Conservation (phyloP, 2,329 filamentous ascomycete genomes). For the Onygenales sp. region DNA sequence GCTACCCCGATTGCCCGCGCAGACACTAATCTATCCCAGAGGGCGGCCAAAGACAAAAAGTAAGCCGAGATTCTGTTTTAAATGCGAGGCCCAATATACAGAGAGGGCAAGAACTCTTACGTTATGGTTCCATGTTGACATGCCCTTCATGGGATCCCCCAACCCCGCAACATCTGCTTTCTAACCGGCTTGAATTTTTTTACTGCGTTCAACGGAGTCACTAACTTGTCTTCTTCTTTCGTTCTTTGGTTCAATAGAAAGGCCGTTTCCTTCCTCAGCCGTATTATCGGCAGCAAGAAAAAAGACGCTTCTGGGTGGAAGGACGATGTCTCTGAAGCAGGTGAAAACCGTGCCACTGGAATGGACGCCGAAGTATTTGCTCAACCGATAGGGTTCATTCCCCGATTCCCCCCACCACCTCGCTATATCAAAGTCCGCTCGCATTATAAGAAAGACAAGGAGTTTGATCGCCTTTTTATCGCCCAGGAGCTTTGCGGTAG, state of each 20-base stretch:
- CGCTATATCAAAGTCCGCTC: constrained; percentile 80
- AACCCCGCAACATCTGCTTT: neutral
- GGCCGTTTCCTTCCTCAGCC: constrained; percentile 80
- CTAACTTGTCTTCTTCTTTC: neutral
- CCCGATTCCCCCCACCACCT: constrained; percentile 78
- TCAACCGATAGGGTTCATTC: constrained; percentile 71
- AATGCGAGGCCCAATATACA: constrained; percentile 2
- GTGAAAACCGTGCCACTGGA: constrained; percentile 63
- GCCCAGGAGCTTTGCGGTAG: constrained; percentile 77
- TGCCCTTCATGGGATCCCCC: neutral
- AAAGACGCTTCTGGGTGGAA: constrained; percentile 47
- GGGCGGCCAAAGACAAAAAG: constrained; percentile 53
- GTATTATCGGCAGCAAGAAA: constrained; percentile 68
- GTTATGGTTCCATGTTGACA: too few species aligned
- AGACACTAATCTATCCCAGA: constrained; percentile 16
- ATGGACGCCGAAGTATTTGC: constrained; percentile 77
- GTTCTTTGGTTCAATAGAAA: constrained; percentile 49
- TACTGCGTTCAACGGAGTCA: neutral
- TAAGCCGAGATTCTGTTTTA: constrained; percentile 31
- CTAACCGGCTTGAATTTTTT: neutral
- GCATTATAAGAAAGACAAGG: constrained; percentile 68
- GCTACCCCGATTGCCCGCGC: constrained; percentile 14
- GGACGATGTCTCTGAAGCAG: constrained; percentile 60
- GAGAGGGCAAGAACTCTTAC: neutral
- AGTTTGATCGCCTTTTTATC: constrained; percentile 81